Base-by-base conservation (phyloP, 306 rosid species). In the Quercus parvula region DNA sequence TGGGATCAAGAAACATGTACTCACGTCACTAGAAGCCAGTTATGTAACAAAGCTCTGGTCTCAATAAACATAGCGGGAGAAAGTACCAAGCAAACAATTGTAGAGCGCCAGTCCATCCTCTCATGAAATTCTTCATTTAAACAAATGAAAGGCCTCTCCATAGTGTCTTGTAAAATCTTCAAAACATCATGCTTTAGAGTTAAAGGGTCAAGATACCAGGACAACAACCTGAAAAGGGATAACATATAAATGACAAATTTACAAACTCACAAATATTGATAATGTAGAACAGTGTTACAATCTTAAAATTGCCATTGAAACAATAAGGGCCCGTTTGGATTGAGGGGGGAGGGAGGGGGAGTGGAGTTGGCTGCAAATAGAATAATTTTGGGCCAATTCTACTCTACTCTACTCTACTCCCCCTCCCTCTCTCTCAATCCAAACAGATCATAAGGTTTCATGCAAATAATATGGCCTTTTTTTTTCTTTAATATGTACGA, bases 1-100 rank as follows among this genome's bases (percentile, higher is more conserved):
- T 49, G 41, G 55, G 24, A 79, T 35, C 14, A 75, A 61, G 77
- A 79, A 78, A 54, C 18, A 8, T 9, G 66, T 61, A 85, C 88
- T 76, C 81, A 82, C 88, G 86, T 85, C 70, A 76, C 51, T 30
- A 85, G 75, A 56, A 85, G 83, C 88, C 86, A 82, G 51, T 79
- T 83, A 74, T 82, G 86, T 30, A 82, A 76, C 86, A 82, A 76
- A 79, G 84, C 79, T 72, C 84, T 79, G 44, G 84, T 75, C 84
- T 82, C 86, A 56, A 82, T 75, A 68, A 85, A 82, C 86, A 85
- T 85, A 49, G 61, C 10, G 13, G 88, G 88, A 25, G 84, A 85
- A 76, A 85, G 84, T 20, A 79, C 88, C 68, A 82, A 76, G 71
- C 77, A 82, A 58, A 62, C 11, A 3, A 76, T 73, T 14, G 72